Conservation (phyloP, 257 asterid genomes). For the Fraxinus pennsylvanica region DNA sequence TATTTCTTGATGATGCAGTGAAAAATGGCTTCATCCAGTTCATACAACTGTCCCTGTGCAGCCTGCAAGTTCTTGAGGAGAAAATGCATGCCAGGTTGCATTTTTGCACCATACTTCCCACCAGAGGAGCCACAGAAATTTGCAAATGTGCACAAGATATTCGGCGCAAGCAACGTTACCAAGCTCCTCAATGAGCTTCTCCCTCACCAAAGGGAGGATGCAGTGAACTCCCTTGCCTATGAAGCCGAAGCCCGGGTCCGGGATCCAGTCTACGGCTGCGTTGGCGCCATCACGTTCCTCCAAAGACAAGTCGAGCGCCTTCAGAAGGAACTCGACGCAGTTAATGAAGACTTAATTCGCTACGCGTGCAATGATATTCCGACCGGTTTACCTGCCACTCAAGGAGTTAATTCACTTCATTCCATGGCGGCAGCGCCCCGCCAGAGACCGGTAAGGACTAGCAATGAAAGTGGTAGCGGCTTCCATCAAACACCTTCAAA, state of each 20-base stretch:
- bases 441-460: constrained; percentile 26
- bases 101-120: constrained; percentile 48
- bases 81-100: constrained; percentile 55
- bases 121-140: constrained; percentile 56
- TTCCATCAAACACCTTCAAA: constrained; percentile 38
- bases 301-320: constrained; percentile 54
- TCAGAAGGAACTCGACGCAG: constrained; percentile 52
- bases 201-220: constrained; percentile 61
- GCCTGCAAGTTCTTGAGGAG: constrained; percentile 59
- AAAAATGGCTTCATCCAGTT: constrained; percentile 52
- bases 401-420: not conserved
- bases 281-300: constrained; percentile 50
- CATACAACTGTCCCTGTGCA: constrained; percentile 61
- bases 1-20: constrained; percentile 28
- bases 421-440: constrained; percentile 7
- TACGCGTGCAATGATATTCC: constrained; percentile 35
- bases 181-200: constrained; percentile 53
- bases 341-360: constrained; percentile 47
- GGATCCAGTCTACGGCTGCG: constrained; percentile 61
- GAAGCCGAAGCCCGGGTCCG: constrained; percentile 61
- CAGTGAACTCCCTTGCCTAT: constrained; percentile 52
- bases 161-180: constrained; percentile 57
- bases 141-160: constrained; percentile 51
- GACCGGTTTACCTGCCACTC: not conserved
- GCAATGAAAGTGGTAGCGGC: constrained; percentile 26